Conservation (phyloP, 192 early-diverging fungal genomes). For the Kickxella alabastrina region DNA sequence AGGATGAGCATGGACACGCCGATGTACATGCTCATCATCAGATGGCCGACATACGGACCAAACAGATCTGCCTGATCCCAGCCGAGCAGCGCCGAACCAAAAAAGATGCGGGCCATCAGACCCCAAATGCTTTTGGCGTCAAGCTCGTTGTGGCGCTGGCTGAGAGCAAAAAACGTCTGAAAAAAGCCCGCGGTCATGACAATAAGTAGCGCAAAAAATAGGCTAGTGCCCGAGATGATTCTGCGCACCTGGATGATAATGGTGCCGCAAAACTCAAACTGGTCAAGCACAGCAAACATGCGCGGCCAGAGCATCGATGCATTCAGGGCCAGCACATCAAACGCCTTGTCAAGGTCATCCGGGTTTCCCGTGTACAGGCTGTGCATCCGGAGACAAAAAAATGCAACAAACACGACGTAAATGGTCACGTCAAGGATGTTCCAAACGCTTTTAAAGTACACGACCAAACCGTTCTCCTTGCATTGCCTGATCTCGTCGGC, state of each 20-base stretch:
- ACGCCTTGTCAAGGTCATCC: slow-evolving; percentile 35
- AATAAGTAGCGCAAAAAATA: slow-evolving; percentile 38
- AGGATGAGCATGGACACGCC: slow-evolving; percentile 43
- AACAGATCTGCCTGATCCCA: slow-evolving; percentile 39
- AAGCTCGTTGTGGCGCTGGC: slow-evolving; percentile 29
- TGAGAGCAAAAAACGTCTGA: slow-evolving; percentile 38
- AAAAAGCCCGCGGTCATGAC: slow-evolving; percentile 40
- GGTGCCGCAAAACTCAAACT: slow-evolving; percentile 43
- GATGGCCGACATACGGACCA: slow-evolving; percentile 27
- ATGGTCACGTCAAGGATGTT: slow-evolving; percentile 33
- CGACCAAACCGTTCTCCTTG: slow-evolving; percentile 24
- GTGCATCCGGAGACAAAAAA: slow-evolving; percentile 25
- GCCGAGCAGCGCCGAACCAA: slow-evolving; percentile 31
- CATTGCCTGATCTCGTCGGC: slow-evolving; percentile 41
- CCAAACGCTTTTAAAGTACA: slow-evolving; percentile 42
- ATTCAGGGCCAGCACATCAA: slow-evolving; percentile 36
- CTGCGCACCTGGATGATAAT: slow-evolving; percentile 38
- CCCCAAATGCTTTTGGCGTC: slow-evolving; percentile 23
- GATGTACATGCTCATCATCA: slow-evolving; percentile 39
- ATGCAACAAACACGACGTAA: slow-evolving; percentile 25
- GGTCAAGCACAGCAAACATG: slow-evolving; percentile 35
- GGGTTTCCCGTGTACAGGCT: slow-evolving; percentile 22
- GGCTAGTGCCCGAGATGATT: slow-evolving; percentile 31
- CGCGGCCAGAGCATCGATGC: slow-evolving; percentile 43
- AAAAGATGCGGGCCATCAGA: slow-evolving; percentile 40